Conservation (phyloP, 306 rosid genomes). For the Lupinus albus region DNA sequence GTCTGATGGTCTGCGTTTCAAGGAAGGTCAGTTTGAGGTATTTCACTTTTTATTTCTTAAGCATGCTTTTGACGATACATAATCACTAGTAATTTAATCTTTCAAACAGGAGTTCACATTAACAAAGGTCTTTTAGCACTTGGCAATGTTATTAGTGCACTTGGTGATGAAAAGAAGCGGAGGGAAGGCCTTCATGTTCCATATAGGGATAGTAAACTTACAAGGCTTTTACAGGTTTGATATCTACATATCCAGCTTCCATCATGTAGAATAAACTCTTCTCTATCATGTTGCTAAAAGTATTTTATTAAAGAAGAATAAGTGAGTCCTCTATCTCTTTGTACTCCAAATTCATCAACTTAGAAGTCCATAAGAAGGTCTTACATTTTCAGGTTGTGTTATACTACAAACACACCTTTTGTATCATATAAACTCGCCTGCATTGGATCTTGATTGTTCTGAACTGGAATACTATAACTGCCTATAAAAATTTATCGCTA, state of each 20-base stretch:
- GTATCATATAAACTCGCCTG: slow-evolving; percentile 23
- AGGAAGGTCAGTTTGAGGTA: slow-evolving; percentile 71
- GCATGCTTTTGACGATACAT: slow-evolving; percentile 27
- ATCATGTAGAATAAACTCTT: slow-evolving; percentile 22
- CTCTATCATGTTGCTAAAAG: slow-evolving; percentile 30
- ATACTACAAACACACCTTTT: slow-evolving; percentile 14
- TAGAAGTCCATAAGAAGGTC: slow-evolving; percentile 1
- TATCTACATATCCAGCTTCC: slow-evolving; percentile 35
- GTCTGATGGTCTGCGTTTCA: slow-evolving; percentile 95
- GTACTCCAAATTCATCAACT: slow-evolving; percentile 16
- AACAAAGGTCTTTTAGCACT: slow-evolving; percentile 99
- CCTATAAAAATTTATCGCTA: slow-evolving; percentile 18
- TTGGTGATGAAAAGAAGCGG: slow-evolving; percentile 99
- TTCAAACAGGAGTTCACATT: slow-evolving; percentile 86
- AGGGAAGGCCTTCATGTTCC: slow-evolving; percentile 97
- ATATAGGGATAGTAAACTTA: slow-evolving; percentile 95
- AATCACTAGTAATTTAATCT: slow-evolving; percentile 39
- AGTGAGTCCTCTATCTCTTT: slow-evolving; percentile 1
- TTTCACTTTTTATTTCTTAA: slow-evolving; percentile 14
- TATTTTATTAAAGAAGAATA: slow-evolving; percentile 28
- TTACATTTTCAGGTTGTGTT: slow-evolving; percentile 21
- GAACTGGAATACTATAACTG: slow-evolving; percentile 23
- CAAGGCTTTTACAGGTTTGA: slow-evolving; percentile 95
- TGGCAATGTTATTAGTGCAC: slow-evolving; percentile 99
- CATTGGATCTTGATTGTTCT: not conserved